Conservation (phyloP, 1,284 basidiomycete genomes). For the Boletus chippewaensis region DNA sequence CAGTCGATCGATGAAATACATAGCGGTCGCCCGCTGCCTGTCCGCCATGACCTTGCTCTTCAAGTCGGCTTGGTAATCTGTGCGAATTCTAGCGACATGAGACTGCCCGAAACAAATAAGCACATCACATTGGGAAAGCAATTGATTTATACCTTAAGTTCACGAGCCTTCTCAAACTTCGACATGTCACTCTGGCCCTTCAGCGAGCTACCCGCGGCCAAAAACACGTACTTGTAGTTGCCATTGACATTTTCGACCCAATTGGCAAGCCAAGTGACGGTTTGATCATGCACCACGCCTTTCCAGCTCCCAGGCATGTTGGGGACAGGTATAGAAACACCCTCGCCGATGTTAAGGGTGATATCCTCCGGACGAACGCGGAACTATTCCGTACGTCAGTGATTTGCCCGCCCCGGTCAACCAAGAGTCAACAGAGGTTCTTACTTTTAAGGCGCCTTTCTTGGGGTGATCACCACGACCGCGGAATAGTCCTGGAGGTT, state of each 20-base stretch:
- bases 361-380: slow-evolving; percentile 92
- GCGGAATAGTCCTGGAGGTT: slow-evolving; percentile 95
- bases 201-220: slow-evolving; percentile 88
- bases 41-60: slow-evolving; percentile 88
- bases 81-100: slow-evolving; percentile 83
- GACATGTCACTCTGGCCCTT: slow-evolving; percentile 95
- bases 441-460: slow-evolving; percentile 92
- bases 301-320: slow-evolving; percentile 89
- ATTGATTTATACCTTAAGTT: slow-evolving; percentile 66
- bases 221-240: slow-evolving; percentile 93
- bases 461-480: slow-evolving; percentile 98
- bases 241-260: slow-evolving; percentile 96
- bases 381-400: slow-evolving; percentile 41
- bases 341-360: slow-evolving; percentile 85
- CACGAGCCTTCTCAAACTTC: slow-evolving; percentile 95
- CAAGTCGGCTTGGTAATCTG: slow-evolving; percentile 80
- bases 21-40: slow-evolving; percentile 89
- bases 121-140: background rate
- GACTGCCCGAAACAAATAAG: slow-evolving; percentile 45
- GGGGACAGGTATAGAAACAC: slow-evolving; percentile 68
- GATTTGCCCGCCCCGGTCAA: background rate
- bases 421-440: slow-evolving; percentile 11
- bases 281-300: slow-evolving; percentile 80
- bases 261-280: slow-evolving; percentile 94
- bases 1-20: slow-evolving; percentile 95